Base-by-base conservation (phyloP, 2,329 filamentous ascomycete species). In the Cercospora nicotianae region DNA sequence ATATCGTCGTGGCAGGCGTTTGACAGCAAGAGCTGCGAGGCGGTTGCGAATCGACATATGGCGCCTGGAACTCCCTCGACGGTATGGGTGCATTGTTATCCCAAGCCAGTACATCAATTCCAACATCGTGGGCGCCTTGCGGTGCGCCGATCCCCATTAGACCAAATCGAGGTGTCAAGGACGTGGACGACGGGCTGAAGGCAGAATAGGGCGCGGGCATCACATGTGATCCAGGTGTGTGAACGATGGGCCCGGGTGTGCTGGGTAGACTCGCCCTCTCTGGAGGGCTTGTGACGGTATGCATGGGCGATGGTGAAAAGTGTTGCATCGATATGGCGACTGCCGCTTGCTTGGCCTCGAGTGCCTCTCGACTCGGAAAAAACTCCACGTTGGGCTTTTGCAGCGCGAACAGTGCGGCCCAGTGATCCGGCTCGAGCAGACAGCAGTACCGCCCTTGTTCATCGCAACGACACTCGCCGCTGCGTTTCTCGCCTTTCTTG, bases 361-460 rank as follows among this genome's bases (percentile, higher is more conserved):
- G 66, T 9, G 68, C 73, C 64, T 77, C 76, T 53, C 70, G 65
- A 5, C 62, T 74, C 1, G 73, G 61, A 42, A 67, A 76, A 67
- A 78, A 78, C 16, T 75, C 69, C 30, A 77, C 74, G 0, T 53
- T 67, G 3, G 76, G 76, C 66, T 76, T 77, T 60, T 75, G 67
- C 51, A 76, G 59, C n/a, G 69, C 53, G 55, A 75, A 68, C 55
- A 78, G 59, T 3, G 67, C 65, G n/a, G 70, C 69, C 77, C 77
- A 78, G 30, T 78, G 74, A 30, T 75, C 72, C 20, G 74, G 73
- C 26, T 77, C 74, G 20, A 78, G 68, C 28, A 77, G 53, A 66
- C 76, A 77, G 69, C 77, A 78, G 63, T 73, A 77, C 20, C 77
- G 70, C 53, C 77, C 77, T 61, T 77, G 75, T 36, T 77, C 76